These are phyloP conservation scores for Urtica urens DNA, from an alignment of 306 rosid species.

Conservation along the genomic window DNA sequence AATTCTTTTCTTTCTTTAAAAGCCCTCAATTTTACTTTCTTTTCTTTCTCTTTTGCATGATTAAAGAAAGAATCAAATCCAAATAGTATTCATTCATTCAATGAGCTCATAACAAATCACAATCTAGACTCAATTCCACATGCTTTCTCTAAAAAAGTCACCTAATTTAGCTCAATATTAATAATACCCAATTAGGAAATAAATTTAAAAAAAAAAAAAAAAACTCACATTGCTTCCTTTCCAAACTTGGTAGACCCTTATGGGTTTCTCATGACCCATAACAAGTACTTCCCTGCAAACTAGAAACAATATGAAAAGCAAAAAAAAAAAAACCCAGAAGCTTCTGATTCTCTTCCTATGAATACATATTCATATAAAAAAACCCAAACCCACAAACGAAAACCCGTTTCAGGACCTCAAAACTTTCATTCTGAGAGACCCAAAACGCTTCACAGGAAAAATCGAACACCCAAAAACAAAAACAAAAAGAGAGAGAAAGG, in stretches of 20 bases:
- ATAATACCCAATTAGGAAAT: slow-evolving; percentile 3
- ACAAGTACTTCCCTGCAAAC: too few species aligned
- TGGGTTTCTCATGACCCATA: slow-evolving; percentile 30
- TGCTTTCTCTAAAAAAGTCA: not conserved
- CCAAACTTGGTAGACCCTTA: slow-evolving; percentile 83
- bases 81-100: too few species aligned
- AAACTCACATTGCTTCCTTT: slow-evolving; percentile 81
- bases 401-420: slow-evolving; percentile 13
- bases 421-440: not conserved
- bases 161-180: slow-evolving; percentile 6
- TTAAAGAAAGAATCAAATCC: not conserved
- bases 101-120: not conserved
- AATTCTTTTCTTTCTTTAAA: too few species aligned
- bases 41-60: not conserved
- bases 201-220: not conserved
- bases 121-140: not conserved
- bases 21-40: not conserved
- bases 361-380: slow-evolving; percentile 19
- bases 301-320: slow-evolving; percentile 10
- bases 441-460: too few species aligned
- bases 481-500: slow-evolving; percentile 11
- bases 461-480: not conserved
- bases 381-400: slow-evolving; percentile 5
- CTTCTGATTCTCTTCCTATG: slow-evolving; percentile 21
- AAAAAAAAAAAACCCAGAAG: slow-evolving; percentile 26